These are phyloP conservation scores for Aphanomyces euteiches DNA, from an alignment of 352 stramenopile species.

Conservation along the genomic window DNA sequence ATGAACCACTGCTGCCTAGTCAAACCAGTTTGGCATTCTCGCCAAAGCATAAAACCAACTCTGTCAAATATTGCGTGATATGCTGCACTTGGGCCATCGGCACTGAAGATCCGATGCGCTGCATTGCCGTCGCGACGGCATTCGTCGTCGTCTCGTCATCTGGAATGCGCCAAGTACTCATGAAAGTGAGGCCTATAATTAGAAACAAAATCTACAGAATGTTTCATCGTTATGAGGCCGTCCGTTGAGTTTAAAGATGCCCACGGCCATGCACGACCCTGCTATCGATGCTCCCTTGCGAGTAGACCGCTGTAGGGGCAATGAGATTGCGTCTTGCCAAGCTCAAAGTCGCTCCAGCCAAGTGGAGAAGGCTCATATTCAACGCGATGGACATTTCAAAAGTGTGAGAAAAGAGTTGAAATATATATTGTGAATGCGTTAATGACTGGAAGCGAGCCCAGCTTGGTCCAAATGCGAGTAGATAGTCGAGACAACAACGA, in stretches of 20 bases:
- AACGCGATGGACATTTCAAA: constrained; percentile 10
- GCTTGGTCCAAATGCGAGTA: constrained; percentile 1
- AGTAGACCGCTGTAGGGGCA: not conserved
- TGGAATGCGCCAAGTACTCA: constrained; percentile 22
- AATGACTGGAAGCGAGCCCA: not conserved
- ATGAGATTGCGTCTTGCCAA: not conserved
- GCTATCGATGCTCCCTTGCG: not conserved
- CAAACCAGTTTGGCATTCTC: not conserved
- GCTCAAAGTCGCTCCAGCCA: not conserved
- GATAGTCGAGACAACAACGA: constrained; percentile 3
- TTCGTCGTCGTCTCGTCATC: not conserved
- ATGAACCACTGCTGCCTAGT: constrained; percentile 22
- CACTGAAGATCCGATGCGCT: too few species aligned
- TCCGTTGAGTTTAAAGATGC: too few species aligned
- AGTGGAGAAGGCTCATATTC: not conserved
- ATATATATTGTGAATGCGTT: not conserved
- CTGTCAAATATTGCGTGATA: constrained; percentile 10
- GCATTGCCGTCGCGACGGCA: not conserved
- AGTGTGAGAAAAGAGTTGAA: not conserved
- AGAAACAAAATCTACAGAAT: too few species aligned
- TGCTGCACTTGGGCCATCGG: not conserved
- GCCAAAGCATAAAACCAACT: not conserved
- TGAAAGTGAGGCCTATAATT: not conserved
- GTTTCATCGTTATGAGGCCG: too few species aligned
- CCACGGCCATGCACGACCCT: too few species aligned